These are phyloP conservation scores for Hygrocybe coccinea DNA, from an alignment of 768 basidiomycete genomes.

Conservation along the genomic window DNA sequence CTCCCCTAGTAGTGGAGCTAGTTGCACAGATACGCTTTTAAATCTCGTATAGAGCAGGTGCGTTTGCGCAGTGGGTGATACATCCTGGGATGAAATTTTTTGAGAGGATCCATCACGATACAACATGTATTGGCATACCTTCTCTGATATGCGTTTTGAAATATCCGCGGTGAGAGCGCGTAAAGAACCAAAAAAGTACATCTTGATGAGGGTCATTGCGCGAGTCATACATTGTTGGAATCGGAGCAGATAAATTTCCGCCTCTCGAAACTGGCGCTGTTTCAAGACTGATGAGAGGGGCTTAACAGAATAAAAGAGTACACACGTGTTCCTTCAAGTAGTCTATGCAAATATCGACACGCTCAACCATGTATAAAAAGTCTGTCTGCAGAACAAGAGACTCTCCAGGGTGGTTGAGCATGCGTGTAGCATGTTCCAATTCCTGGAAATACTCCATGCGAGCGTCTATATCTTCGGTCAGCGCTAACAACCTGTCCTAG, in stretches of 20 bases:
- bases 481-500: conserved; percentile 70
- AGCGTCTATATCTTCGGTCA: conserved; percentile 77
- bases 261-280: conserved; percentile 87
- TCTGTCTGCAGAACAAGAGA: conserved; percentile 85
- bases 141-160: conserved; percentile 66
- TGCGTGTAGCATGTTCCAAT: conserved; percentile 85
- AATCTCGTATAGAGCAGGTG: conserved; percentile 92
- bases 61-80: conserved; percentile 73
- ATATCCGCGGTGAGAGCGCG: conserved; percentile 76
- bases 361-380: conserved; percentile 94
- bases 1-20: conserved; percentile 77
- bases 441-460: conserved; percentile 92
- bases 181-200: conserved; percentile 88
- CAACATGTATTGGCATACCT: conserved; percentile 38
- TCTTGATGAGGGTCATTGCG: conserved; percentile 96
- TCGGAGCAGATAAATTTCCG: conserved; percentile 90
- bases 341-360: conserved; percentile 90
- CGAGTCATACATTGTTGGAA: conserved; percentile 99
- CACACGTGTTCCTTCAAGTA: conserved; percentile 84
- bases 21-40: conserved; percentile 58
- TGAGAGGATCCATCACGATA: background rate
- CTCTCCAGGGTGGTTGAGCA: conserved; percentile 92
- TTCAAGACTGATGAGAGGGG: background rate
- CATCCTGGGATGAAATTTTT: conserved; percentile 45
- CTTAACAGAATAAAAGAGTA: conserved; percentile 3